These are phyloP conservation scores for Posidonia oceanica DNA, from an alignment of 116 monocot species.

Conservation along the genomic window DNA sequence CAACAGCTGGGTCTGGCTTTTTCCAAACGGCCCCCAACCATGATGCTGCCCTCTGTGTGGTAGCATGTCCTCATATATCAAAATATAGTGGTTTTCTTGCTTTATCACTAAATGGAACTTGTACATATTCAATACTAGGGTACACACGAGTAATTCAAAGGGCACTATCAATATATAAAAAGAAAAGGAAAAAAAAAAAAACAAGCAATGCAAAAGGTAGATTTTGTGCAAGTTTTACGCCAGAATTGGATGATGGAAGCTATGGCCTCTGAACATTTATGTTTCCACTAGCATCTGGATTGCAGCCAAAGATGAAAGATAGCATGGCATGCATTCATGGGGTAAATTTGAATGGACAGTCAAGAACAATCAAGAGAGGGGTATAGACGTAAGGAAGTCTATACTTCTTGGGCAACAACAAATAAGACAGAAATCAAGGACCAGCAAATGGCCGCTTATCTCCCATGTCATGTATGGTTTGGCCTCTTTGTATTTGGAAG, in stretches of 20 bases:
- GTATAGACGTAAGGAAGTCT: background rate
- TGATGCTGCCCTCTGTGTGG: too few species aligned
- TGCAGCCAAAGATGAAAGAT: background rate
- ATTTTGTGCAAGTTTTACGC: background rate
- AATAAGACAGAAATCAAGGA: too few species aligned
- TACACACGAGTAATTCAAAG: background rate
- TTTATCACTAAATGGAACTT: too few species aligned
- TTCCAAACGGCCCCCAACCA: background rate
- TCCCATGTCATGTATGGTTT: background rate
- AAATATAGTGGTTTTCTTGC: too few species aligned
- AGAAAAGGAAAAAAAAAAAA: too few species aligned
- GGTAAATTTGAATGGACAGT: too few species aligned
- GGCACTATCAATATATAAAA: background rate
- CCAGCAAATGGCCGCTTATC: background rate
- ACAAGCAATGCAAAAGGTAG: background rate
- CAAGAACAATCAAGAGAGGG: too few species aligned
- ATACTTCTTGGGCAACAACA: background rate
- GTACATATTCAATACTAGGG: too few species aligned
- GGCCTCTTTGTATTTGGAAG: conserved; percentile 4
- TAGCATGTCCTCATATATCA: too few species aligned
- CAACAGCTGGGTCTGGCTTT: conserved; percentile 1
- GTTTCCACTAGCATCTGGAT: background rate
- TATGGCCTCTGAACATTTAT: background rate
- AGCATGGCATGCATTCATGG: background rate
- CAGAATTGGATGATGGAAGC: too few species aligned